phyloP scores from a whole-genome alignment of 1,284 basidiomycete species.

The Melanopsichium pennsylvanicum region DNA sequence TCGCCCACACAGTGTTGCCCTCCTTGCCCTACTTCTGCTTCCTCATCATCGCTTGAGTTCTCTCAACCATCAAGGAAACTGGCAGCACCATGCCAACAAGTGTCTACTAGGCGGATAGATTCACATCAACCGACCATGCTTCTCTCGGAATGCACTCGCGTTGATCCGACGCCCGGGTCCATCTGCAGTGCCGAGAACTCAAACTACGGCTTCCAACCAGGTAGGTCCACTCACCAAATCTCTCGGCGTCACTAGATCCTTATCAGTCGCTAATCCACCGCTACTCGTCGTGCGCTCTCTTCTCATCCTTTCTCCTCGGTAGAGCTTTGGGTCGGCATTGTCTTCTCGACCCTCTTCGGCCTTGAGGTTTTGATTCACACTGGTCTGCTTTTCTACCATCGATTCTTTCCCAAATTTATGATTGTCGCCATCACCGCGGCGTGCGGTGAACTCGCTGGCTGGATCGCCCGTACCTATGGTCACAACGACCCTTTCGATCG shows the following conservation, averaged over 20 bases:
- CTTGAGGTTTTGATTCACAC: constrained; percentile 16
- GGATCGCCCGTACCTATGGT: constrained; percentile 28
- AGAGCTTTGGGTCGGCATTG: constrained; percentile 37
- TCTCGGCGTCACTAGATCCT: too few relatives aligned
- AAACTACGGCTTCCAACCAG: constrained; percentile 31
- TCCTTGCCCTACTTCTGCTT: too few relatives aligned
- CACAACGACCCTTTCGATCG: constrained; percentile 32
- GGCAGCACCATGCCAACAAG: too few relatives aligned
- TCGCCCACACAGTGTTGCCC: too few relatives aligned
- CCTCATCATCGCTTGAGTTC: too few relatives aligned
- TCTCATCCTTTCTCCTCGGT: not conserved
- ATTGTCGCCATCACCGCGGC: constrained; percentile 27
- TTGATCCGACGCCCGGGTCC: constrained; percentile 17
- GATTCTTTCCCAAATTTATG: constrained; percentile 33
- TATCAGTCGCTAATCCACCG: too few relatives aligned
- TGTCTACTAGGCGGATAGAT: too few relatives aligned
- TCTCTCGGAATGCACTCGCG: not conserved
- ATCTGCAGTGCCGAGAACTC: constrained; percentile 31
- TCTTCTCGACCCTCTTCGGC: constrained; percentile 35
- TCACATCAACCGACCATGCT: not conserved
- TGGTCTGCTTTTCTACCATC: constrained; percentile 23
- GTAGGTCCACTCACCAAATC: not conserved
- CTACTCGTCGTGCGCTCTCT: too few relatives aligned
- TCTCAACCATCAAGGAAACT: too few relatives aligned
- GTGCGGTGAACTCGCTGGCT: constrained; percentile 32